These are phyloP conservation scores for Orbilia quercus DNA, from an alignment of 2,329 filamentous ascomycete species.

Conservation along the genomic window DNA sequence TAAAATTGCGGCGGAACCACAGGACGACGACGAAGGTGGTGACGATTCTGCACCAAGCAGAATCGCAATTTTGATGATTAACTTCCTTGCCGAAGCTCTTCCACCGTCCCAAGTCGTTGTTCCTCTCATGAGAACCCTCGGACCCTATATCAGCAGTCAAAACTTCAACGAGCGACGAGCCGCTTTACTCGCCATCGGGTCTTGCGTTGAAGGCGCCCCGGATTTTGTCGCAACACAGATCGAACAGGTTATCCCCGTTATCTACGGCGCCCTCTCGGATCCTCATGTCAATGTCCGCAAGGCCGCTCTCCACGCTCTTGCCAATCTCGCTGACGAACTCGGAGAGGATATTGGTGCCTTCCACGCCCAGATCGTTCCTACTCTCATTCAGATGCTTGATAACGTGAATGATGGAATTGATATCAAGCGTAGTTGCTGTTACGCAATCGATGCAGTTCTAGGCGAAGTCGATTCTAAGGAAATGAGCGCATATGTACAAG, in stretches of 20 bases:
- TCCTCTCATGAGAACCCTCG: constrained; percentile 86
- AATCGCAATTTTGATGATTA: constrained; percentile 85
- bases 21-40: constrained; percentile 75
- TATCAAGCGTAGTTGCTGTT: constrained; percentile 89
- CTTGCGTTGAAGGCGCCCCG: constrained; percentile 94
- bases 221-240: constrained; percentile 97
- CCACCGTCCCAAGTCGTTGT: constrained; percentile 95
- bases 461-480: constrained; percentile 84
- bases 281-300: constrained; percentile 84
- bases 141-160: constrained; percentile 78
- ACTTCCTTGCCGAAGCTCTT: constrained; percentile 86
- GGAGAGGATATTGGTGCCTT: constrained; percentile 88
- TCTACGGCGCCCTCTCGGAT: constrained; percentile 85
- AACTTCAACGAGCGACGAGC: constrained; percentile 86
- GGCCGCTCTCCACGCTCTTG: constrained; percentile 86
- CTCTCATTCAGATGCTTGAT: constrained; percentile 79
- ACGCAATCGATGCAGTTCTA: constrained; percentile 89
- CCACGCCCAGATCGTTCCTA: constrained; percentile 83
- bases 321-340: constrained; percentile 90
- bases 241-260: constrained; percentile 82
- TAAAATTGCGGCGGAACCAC: constrained; percentile 89
- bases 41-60: constrained; percentile 87
- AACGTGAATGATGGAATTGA: constrained; percentile 72
- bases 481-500: constrained; percentile 82
- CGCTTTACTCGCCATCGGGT: constrained; percentile 89